Evolutionary conservation across 1,284 basidiomycete species (phyloP), one percentile per base, ranked within the genome.

Genomic region (Athelia psychrophila): DNA sequence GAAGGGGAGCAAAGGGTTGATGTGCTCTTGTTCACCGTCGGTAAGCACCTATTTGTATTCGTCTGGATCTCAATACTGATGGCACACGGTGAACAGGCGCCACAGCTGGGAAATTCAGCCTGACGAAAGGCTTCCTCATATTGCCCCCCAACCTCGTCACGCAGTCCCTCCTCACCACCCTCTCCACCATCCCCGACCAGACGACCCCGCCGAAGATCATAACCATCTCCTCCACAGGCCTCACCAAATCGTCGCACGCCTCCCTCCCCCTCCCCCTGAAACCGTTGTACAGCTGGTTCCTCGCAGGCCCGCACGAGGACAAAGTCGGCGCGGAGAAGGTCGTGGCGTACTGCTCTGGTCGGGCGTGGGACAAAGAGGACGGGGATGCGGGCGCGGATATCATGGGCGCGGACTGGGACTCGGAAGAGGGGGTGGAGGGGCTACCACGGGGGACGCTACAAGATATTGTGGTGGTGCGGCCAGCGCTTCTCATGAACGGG

Each of bases 401-500:
- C 25, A 64, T 82, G 33, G 67, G 64, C 6, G 52, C 61, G 4
- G 56, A 23, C 3, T 84, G 81, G 82, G 51, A 62, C 13, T n/a
- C n/a, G n/a, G n/a, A n/a, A n/a, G n/a, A n/a, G n/a, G n/a, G n/a
- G n/a, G n/a, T n/a, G n/a, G 74, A 73, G 4, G 33, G 33, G 12
- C 59, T 81, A 12, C 78, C 75, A 0, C 56, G 63, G 9, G 81
- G 79, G 18, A 61, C 72, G 45, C 49, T 78, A 47, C 73, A 74
- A 57, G 60, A 67, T 16, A 56, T 79, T 0, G 69, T 83, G 12
- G 66, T 85, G n/a, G 62, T 88, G 2, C 66, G 84, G 6, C 78
- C 86, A 2, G 76, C 79, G 27, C 19, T 84, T 27, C 61, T 86
- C 27, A 84, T 79, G 2, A 77, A 84, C 51, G 84, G 83, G 0